Percentiles rank a stretch among this genome's conserved stretches.
phyloP scores from a whole-genome alignment of 495 filamentous ascomycete species.

The Xylaria telfairii region DNA sequence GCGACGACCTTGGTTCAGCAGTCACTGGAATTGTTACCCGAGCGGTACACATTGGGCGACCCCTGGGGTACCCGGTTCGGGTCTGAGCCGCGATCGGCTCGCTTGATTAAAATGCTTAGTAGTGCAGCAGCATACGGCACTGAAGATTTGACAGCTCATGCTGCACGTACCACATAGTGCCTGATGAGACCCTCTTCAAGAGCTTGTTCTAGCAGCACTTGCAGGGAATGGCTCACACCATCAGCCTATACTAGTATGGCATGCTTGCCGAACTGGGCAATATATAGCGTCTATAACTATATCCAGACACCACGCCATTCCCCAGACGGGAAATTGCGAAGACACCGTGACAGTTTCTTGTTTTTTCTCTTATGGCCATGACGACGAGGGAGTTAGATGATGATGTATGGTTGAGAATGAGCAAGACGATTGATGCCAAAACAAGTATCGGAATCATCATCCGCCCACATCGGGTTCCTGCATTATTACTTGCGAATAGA shows the following conservation, averaged over 20 bases:
- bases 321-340: background rate
- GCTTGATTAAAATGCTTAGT: background rate
- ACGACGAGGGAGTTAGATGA: background rate
- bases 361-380: background rate
- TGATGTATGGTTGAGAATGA: background rate
- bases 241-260: background rate
- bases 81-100: constrained; percentile 5
- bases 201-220: background rate
- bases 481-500: background rate
- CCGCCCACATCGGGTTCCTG: background rate
- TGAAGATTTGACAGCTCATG: background rate
- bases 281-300: too few species aligned
- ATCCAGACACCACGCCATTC: too few species aligned
- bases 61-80: background rate
- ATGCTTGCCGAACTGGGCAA: background rate
- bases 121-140: background rate
- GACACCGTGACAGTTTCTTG: background rate
- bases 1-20: background rate
- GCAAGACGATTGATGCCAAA: background rate
- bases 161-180: constrained; percentile 6
- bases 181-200: background rate
- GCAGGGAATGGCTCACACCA: background rate
- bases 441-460: background rate
- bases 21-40: background rate
- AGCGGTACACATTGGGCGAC: background rate